Base-by-base conservation (phyloP, 495 filamentous ascomycete genomes). In the Jackrogersella multiformis region DNA sequence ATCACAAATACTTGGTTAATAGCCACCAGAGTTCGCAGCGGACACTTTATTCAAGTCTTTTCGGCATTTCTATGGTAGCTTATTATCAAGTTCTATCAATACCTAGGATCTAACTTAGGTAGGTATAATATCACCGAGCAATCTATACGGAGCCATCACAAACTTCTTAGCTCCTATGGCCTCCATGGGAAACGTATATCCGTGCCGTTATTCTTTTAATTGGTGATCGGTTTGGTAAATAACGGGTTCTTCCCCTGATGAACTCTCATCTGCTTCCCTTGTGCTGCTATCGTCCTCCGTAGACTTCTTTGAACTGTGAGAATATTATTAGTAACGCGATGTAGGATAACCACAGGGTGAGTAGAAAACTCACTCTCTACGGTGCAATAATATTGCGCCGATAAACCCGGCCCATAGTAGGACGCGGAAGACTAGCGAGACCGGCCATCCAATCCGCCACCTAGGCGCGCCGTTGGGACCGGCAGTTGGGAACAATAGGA, bases 371-470 rank as follows among this genome's bases (percentile, higher is more conserved):
- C 28, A 71, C 69, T 72, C 76, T 75, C 76, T 56, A 66, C 75
- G 69, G 58, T 78, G 60, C 20, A 81, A 39, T 4, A 80, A 18
- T 46, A 81, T 56, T 6, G 79, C 63, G 7, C 70, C 45, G 7
- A 83, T 56, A 56, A 81, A 83, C 0, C 78, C 79, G 21, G 66
- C 75, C 80, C 79, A 82, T 7, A 81, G 57, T 1, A 81, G 49
- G 52, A 80, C 71, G 35, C 74, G 78, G 36, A 82, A 81, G 0
- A 67, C 67, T 58, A 82, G 72, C 1, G 79, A 71, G 21, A 78
- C 71, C 3, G 80, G 80, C 80, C 79, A 81, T 6, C 80, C 79
- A 15, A 80, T 78, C 13, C 66, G 70, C 81, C 81, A 83, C 49
- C 77, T 61, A 0, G 80, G 79, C 2, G 79, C 81, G n/a, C 81